Percentiles rank a stretch among this genome's conserved stretches.
These are phyloP conservation scores for Colletotrichum sidae DNA, from an alignment of 2,329 filamentous ascomycete species.

Conservation along the genomic window DNA sequence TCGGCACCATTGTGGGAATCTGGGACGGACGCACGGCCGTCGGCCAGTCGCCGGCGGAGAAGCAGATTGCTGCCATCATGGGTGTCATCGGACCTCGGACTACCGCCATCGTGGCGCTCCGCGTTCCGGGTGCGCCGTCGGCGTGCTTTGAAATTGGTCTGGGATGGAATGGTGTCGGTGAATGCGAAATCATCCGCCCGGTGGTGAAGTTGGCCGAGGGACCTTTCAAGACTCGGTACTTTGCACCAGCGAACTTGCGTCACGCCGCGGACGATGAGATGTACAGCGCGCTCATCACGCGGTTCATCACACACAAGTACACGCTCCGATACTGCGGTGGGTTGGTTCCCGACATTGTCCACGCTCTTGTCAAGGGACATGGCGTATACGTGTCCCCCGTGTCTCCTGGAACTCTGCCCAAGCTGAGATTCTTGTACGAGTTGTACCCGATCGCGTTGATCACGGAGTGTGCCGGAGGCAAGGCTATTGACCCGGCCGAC, in stretches of 20 bases:
- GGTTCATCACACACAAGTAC: slow-evolving; percentile 65
- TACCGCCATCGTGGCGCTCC: slow-evolving; percentile 66
- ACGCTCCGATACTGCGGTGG: slow-evolving; percentile 72
- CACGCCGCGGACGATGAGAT: slow-evolving; percentile 61
- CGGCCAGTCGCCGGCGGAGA: slow-evolving; percentile 48
- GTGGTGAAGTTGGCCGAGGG: slow-evolving; percentile 51
- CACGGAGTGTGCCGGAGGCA: slow-evolving; percentile 69
- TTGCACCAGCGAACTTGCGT: slow-evolving; percentile 72
- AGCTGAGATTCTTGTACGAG: slow-evolving; percentile 70
- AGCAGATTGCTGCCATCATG: slow-evolving; percentile 62
- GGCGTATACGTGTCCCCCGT: slow-evolving; percentile 71
- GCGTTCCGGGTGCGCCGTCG: slow-evolving; percentile 52
- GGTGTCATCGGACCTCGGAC: slow-evolving; percentile 67
- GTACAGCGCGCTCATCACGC: slow-evolving; percentile 62
- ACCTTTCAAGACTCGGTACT: slow-evolving; percentile 65
- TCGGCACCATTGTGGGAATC: slow-evolving; percentile 70
- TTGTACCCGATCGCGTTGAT: slow-evolving; percentile 69
- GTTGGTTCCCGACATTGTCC: slow-evolving; percentile 70
- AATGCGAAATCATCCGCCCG: slow-evolving; percentile 55
- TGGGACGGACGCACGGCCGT: slow-evolving; percentile 65
- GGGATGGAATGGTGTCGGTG: slow-evolving; percentile 46
- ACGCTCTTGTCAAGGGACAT: slow-evolving; percentile 70
- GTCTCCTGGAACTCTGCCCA: slow-evolving; percentile 62
- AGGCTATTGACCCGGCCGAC: slow-evolving; percentile 61
- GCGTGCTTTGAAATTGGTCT: slow-evolving; percentile 63